phyloP scores from a whole-genome alignment of 2,329 filamentous ascomycete genomes.

The Nemania diffusa region DNA sequence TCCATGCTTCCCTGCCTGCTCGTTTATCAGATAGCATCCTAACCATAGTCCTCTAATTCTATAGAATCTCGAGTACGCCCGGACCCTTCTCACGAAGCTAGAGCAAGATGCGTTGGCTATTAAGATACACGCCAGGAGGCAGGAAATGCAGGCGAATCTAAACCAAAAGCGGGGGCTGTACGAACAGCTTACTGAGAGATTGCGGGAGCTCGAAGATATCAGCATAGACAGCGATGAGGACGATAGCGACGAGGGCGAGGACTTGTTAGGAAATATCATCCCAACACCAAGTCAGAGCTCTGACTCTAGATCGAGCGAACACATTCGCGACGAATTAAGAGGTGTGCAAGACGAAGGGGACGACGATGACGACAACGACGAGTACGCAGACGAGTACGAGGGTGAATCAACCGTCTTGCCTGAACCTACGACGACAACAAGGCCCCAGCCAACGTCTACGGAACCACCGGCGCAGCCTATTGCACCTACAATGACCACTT shows the following conservation, averaged over 20 bases:
- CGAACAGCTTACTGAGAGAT: slow-evolving; percentile 71
- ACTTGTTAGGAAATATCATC: slow-evolving; percentile 65
- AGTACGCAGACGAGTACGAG: slow-evolving; percentile 26
- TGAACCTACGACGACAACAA: slow-evolving; percentile 22
- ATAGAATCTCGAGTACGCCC: slow-evolving; percentile 78
- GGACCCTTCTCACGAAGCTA: slow-evolving; percentile 72
- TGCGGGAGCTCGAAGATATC: slow-evolving; percentile 75
- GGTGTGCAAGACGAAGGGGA: slow-evolving; percentile 28
- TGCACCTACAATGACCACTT: slow-evolving; percentile 17
- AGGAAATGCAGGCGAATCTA: slow-evolving; percentile 71
- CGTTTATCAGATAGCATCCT: neutral
- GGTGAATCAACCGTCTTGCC: slow-evolving; percentile 39
- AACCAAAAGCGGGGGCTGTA: slow-evolving; percentile 72
- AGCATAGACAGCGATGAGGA: slow-evolving; percentile 54
- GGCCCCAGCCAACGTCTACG: neutral
- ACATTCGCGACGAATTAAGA: slow-evolving; percentile 22
- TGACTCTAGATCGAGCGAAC: slow-evolving; percentile 50
- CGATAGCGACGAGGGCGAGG: slow-evolving; percentile 64
- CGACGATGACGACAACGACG: slow-evolving; percentile 10
- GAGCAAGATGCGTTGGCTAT: slow-evolving; percentile 74
- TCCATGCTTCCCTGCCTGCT: neutral
- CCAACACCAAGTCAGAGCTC: slow-evolving; percentile 65
- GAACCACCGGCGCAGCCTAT: slow-evolving; percentile 9
- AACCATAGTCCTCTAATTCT: neutral
- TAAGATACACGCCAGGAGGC: slow-evolving; percentile 67